These are phyloP conservation scores for Cucurbita pepo DNA, from an alignment of 306 rosid genomes.

Conservation along the genomic window DNA sequence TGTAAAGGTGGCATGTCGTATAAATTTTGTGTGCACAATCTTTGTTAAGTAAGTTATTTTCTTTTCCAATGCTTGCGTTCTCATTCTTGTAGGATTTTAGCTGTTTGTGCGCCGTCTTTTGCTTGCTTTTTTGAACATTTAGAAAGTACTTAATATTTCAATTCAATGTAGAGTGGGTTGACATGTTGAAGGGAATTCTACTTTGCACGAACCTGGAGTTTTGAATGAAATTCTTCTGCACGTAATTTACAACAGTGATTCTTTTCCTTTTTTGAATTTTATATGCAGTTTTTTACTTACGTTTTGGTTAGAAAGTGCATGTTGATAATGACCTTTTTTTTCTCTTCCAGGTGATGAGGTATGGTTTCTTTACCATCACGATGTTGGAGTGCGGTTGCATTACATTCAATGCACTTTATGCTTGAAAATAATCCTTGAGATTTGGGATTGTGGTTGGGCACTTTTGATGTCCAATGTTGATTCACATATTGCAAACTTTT, in stretches of 20 bases:
- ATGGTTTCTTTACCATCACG: conserved; percentile 13
- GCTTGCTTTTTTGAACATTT: not conserved
- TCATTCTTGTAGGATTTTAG: not conserved
- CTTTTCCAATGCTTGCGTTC: not conserved
- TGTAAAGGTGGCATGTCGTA: not conserved
- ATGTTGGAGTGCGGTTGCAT: conserved; percentile 2
- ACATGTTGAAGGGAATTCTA: not conserved
- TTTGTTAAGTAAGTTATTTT: not conserved
- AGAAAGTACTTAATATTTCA: not conserved
- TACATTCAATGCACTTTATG: not conserved
- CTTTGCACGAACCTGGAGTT: not conserved
- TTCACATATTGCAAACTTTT: not conserved
- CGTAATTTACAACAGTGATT: not conserved
- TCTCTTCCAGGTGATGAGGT: conserved; percentile 95
- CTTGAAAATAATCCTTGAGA: not conserved
- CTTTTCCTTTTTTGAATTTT: not conserved
- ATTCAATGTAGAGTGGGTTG: not conserved
- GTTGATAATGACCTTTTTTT: conserved; percentile 5
- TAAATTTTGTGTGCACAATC: not conserved
- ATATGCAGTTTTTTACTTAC: not conserved
- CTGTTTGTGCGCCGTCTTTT: not conserved
- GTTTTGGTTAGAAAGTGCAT: not conserved
- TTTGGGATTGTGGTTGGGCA: not conserved
- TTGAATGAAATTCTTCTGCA: not conserved
- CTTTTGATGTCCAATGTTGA: not conserved